Evolutionary conservation across 176 grass and related monocot species (phyloP).

Genomic region (Puya raimondii): DNA sequence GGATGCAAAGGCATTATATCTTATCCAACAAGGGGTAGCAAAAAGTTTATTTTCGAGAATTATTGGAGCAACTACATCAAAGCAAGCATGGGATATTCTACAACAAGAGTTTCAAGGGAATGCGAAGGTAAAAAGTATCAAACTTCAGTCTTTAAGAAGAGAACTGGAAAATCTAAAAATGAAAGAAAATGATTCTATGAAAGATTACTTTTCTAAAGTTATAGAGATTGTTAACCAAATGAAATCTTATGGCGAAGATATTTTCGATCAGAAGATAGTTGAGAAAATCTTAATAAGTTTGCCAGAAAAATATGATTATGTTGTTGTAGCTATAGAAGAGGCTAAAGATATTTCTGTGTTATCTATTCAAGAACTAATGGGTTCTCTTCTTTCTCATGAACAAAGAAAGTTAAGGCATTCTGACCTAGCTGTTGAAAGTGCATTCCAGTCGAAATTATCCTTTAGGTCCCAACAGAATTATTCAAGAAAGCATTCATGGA

Average conservation of each 20-base stretch:
- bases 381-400: not conserved
- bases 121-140: not conserved
- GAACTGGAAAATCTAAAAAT: not conserved
- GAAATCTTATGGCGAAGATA: not conserved
- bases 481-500: not conserved
- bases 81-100: not conserved
- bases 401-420: not conserved
- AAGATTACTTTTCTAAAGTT: not conserved
- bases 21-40: not conserved
- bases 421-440: not conserved
- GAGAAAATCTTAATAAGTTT: not conserved
- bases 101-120: constrained; percentile 6
- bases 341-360: not conserved
- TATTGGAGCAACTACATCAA: not conserved
- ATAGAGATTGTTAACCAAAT: not conserved
- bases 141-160: not conserved
- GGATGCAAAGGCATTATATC: not conserved
- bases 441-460: not conserved
- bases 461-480: not conserved
- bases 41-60: not conserved
- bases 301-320: not conserved
- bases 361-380: not conserved
- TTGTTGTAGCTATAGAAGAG: not conserved
- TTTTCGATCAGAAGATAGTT: not conserved
- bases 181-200: not conserved